A percentile compares a stretch with the other conserved stretches of the same genome.
Conservation (phyloP, 2,329 filamentous ascomycete species). For the Penicillium expansum region DNA sequence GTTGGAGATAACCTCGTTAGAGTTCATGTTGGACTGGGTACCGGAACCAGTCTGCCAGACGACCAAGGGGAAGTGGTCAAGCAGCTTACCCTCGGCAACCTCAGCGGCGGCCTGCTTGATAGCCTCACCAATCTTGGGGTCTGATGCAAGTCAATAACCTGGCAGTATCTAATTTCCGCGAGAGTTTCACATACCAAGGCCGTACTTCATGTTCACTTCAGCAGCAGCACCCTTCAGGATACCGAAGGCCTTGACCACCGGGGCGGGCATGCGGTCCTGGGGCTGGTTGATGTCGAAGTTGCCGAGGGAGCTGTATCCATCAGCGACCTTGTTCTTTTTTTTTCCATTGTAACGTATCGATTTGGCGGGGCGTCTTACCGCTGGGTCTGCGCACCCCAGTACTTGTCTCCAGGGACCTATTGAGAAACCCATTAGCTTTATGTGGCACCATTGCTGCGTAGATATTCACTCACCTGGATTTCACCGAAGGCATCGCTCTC, state of each 20-base stretch:
- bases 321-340: constrained; percentile 15
- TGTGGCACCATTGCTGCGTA: not conserved
- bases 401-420: constrained; percentile 79
- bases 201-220: constrained; percentile 91
- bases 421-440: constrained; percentile 15
- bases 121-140: constrained; percentile 84
- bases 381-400: constrained; percentile 98
- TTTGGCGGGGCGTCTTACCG: constrained; percentile 48
- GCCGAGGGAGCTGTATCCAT: constrained; percentile 64
- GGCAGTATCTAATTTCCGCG: not conserved
- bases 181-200: constrained; percentile 58
- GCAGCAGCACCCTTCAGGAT: constrained; percentile 97
- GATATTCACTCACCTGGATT: constrained; percentile 58
- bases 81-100: constrained; percentile 87
- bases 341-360: not conserved
- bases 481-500: constrained; percentile 98
- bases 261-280: constrained; percentile 94
- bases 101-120: constrained; percentile 93
- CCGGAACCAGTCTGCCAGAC: constrained; percentile 99
- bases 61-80: constrained; percentile 96
- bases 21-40: constrained; percentile 99
- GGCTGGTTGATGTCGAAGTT: constrained; percentile 99
- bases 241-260: constrained; percentile 88
- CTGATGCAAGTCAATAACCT: constrained; percentile 45
- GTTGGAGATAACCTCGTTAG: constrained; percentile 99